phyloP scores from a whole-genome alignment of 176 grass and related monocot species.

The Hordeum marinum region DNA sequence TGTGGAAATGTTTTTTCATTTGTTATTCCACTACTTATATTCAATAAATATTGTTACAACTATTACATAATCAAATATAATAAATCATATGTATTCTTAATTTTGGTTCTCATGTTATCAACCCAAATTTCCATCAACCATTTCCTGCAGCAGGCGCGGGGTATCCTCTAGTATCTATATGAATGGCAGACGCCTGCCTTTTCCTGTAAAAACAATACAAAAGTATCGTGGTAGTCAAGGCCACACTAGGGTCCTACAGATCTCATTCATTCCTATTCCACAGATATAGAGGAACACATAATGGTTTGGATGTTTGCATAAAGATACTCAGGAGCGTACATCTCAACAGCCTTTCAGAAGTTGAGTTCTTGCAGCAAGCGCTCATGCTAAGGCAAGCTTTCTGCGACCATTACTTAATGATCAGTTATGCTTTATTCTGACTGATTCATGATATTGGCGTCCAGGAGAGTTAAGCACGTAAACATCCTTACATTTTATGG shows the following conservation, averaged over 20 bases:
- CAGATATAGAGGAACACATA: constrained; percentile 71
- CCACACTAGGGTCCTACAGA: neutral
- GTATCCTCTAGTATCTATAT: neutral
- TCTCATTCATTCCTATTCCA: constrained; percentile 20
- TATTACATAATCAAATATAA: no score
- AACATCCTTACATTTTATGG: constrained; percentile 85
- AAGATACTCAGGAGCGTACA: constrained; percentile 64
- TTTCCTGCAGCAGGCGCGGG: no score
- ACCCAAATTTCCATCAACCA: neutral
- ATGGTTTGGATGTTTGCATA: constrained; percentile 69
- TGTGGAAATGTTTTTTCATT: no score
- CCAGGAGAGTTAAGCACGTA: constrained; percentile 65
- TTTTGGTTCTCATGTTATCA: no score
- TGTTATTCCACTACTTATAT: no score
- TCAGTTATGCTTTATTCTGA: neutral
- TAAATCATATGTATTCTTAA: no score
- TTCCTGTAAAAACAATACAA: neutral
- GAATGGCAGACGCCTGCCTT: neutral
- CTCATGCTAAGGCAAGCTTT: constrained; percentile 84
- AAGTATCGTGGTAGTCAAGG: neutral
- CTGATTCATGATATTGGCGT: constrained; percentile 28
- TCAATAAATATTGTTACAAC: no score
- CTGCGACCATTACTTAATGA: neutral
- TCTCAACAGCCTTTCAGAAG: constrained; percentile 44
- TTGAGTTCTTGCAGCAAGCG: constrained; percentile 86